phyloP scores from a whole-genome alignment of 2,329 filamentous ascomycete species.

The Fusarium tjaetaba region DNA sequence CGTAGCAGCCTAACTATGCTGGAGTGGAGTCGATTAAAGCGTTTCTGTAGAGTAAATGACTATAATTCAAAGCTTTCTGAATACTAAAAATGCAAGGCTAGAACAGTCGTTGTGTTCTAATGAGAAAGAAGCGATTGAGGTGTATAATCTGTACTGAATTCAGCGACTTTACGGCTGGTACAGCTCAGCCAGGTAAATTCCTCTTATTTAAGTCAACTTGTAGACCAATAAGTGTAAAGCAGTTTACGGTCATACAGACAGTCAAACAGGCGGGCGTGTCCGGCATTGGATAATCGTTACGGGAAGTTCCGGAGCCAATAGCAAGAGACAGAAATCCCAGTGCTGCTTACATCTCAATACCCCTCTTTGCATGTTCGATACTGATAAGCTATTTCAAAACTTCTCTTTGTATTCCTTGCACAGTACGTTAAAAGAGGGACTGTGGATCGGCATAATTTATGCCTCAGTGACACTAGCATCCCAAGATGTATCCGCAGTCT shows the following conservation, averaged over 20 bases:
- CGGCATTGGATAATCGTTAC: neutral
- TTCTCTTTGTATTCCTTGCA: neutral
- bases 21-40: too few species aligned
- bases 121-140: too few species aligned
- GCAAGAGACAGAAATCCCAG: too few species aligned
- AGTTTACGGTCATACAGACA: neutral
- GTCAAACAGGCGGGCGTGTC: neutral
- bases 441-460: accelerated
- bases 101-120: too few species aligned
- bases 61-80: too few species aligned
- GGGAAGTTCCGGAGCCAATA: neutral
- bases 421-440: neutral
- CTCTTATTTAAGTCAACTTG: neutral
- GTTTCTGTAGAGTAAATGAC: too few species aligned
- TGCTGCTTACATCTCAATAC: neutral
- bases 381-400: neutral
- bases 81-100: too few species aligned
- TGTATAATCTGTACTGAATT: too few species aligned
- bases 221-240: too few species aligned
- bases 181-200: neutral
- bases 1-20: too few species aligned
- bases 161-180: neutral
- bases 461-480: accelerated
- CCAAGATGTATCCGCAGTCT: neutral
- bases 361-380: neutral